These are phyloP conservation scores for Trichosporon ovoides DNA, from an alignment of 1,284 basidiomycete species.

Conservation along the genomic window DNA sequence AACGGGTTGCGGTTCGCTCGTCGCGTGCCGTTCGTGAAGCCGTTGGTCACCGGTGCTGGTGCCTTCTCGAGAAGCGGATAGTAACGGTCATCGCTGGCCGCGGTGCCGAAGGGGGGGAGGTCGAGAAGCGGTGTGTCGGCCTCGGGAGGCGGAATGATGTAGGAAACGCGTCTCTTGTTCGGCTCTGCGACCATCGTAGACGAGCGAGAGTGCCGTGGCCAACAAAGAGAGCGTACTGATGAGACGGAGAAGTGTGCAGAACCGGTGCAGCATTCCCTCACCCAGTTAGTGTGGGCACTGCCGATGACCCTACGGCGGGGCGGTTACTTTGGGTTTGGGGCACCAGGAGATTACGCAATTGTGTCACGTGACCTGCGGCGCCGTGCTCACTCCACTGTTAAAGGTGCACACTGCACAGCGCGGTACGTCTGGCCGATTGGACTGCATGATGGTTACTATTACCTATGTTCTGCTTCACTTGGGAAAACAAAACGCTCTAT, in stretches of 20 bases:
- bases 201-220: background rate
- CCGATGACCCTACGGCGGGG: background rate
- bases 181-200: constrained; percentile 19
- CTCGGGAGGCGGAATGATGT: constrained; percentile 70
- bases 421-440: background rate
- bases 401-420: background rate
- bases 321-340: background rate
- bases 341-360: background rate
- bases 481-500: background rate
- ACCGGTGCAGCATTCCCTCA: background rate
- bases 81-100: constrained; percentile 49
- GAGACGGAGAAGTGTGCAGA: background rate
- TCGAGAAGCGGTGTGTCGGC: constrained; percentile 55
- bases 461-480: background rate
- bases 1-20: constrained; percentile 25
- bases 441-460: background rate
- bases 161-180: constrained; percentile 62
- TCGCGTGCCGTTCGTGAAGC: constrained; percentile 18
- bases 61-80: constrained; percentile 59
- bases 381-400: background rate
- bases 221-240: background rate
- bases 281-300: background rate
- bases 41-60: constrained; percentile 16
- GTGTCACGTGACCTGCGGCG: background rate
- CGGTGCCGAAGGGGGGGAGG: constrained; percentile 61